Base-by-base conservation (phyloP, 139 green algal species). In the Auxenochlorella pyrenoidosa region DNA sequence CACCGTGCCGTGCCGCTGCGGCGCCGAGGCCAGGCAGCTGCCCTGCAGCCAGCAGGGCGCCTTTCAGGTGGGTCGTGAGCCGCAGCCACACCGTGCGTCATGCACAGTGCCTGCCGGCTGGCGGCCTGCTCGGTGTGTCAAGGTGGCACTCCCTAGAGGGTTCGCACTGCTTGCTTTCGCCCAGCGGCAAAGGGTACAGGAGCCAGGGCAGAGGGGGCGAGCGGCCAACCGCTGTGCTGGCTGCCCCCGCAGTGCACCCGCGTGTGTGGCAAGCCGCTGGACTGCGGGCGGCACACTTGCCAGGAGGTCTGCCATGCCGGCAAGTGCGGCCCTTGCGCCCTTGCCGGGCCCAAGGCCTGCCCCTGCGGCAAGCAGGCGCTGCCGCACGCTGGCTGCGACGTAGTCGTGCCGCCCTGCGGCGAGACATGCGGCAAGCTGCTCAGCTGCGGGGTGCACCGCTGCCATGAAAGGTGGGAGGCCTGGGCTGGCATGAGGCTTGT, bases 381-480 rank as follows among this genome's bases (percentile, higher is more conserved):
- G 58, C 26, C 85, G 89, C 43, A 83, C 68, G 79, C 96, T 86
- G 63, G 71, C 79, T 91, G 95, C 91, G 85, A 94, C 84, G 86
- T 89, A 43, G 79, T 82, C 44, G 71, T 91, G 32, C 91, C 95
- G 3, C 90, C 91, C 5, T 98, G 96, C 85, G 96, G 96, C 8
- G 86, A 47, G 47, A 98, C 95, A 1, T 98, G 96, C 86, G 94
- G 93, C 76, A 96, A 96, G 91, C 86, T 93, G 89, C 91, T 98
- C 75, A 76, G 92, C 21, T 98, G 96, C 88, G 95, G 95, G 6
- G 47, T 89, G 44, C 96, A 98, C 90, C 47, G 43, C 21, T 93
- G 91, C 84, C 54, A 79, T 16, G 90, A 91, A 85, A 43, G 84
- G 73, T 86, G 63, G 5, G 58, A 15, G 43, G 41, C 8, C 71